Base-by-base conservation (phyloP, 148 eudicot genomes). In the Camellia lanceoleosa region DNA sequence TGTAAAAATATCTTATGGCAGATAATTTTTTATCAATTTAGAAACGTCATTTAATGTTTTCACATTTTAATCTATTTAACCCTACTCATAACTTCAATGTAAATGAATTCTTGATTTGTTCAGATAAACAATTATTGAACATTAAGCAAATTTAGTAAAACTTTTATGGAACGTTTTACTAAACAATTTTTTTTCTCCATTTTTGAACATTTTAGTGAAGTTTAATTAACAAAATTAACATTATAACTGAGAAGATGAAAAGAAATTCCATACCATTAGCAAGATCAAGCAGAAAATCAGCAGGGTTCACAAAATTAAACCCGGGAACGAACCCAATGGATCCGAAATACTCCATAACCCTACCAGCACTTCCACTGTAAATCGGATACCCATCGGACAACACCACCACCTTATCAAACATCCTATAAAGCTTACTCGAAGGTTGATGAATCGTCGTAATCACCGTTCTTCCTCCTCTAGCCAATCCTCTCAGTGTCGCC, bases 281-380 rank as follows among this genome's bases (percentile, higher is more conserved):
- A 73, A 94, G 94, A 83, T 94, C 98, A 15, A 94, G 90, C 64
- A 94, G 84, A 74, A 92, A 94, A 84, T 94, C 98, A 20, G 98
- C 98, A 12, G 98, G 98, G 79, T 92, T 94, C 51, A 91, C 75
- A 5, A 83, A 86, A 78, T 86, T 83, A 76, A 78, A 86, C 13
- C 86, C 91, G 6, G 97, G 95, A 16, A 47, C 70, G n/a, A 80
- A 88, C 46, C 98, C 98, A 44, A 94, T 71, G 2, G 89, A 82
- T 15, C 84, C 85, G 72, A 94, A 92, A 78, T 92, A 94, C 14
- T 91, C 92, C 89, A 94, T 94, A 11, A 85, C 97, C 70, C 77
- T 75, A 46, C 65, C 80, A 0, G 91, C 87, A 9, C 77, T 78
- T 2, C 98, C 97, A 52, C 82, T 77, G 76, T 94, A 94, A 58